Base-by-base conservation (phyloP, 352 stramenopile genomes). In the Stephanocyclus meneghinianus region DNA sequence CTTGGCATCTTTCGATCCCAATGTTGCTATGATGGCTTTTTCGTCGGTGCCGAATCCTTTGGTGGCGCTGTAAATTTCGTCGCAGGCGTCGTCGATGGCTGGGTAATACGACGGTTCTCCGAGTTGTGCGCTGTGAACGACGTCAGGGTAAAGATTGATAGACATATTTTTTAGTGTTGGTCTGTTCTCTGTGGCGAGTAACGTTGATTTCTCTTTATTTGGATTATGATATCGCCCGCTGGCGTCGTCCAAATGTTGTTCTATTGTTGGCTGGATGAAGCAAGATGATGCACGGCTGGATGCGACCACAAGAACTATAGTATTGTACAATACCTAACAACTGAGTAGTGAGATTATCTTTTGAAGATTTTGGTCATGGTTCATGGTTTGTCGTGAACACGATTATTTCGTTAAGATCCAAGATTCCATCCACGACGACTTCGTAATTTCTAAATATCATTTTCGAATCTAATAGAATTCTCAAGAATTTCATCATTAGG, bases 31-130 rank as follows among this genome's bases (percentile, higher is more conserved):
- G 18, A 72, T n/a, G 8, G 37, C 50, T 15, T 51, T 11, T 63
- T 72, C 50, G 21, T 72, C 50, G 7, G 64, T 72, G n/a, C 64
- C 48, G 30, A 72, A 53, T 61, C 48, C 50, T 40, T 72, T 62
- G 35, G 44, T 61, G 29, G 64, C 64, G 0, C n/a, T 72, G 47
- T 63, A 32, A 8, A 72, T 63, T 26, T 42, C 18, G 13, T 63
- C 64, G 35, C 48, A 62, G 6, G 48, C 64, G 2, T 72, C 48
- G 50, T 72, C 64, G 11, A 71, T 71, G 48, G 59, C 62, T 2
- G 62, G 62, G 15, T 11, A 51, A 30, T 40, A 51, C 0, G 29
- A n/a, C 26, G 57, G 57, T 16, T 65, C 37, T 1, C 57, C 35
- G 15, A 35, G 13, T 48, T 48, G 13, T 16, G 57, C 37, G 11